Base-by-base conservation (phyloP, 1,284 basidiomycete genomes). In the Wolfiporia cocos region DNA sequence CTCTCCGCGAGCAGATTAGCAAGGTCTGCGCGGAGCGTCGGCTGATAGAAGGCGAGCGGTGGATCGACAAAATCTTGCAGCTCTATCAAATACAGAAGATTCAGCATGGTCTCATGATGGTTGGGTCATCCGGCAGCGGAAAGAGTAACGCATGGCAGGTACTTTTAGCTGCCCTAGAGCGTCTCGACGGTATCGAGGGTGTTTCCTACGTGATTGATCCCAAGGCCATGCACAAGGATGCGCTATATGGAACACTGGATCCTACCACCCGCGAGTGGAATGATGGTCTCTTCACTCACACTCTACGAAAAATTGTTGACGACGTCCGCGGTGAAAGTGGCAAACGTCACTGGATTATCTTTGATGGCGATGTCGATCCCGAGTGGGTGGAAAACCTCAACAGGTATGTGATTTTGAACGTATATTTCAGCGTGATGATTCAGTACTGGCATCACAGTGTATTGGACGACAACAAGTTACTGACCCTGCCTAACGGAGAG, bases 341-440 rank as follows among this genome's bases (percentile, higher is more conserved):
- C 22, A 98, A 97, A 70, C 75, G 95, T 18, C 96, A 99, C 62
- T 99, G 96, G 96, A 99, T 99, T 57, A 90, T 99, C 49, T 99
- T 99, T 52, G 96, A 99, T 58, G 96, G 96, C 46, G 96, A 99
- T 60, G 95, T 99, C 39, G 97, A 99, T 71, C 96, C 96, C 0
- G 96, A 99, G 66, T 99, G 96, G 97, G 96, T 99, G 5, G 97
- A 99, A 68, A 99, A 99, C 63, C 70, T 99, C 67, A 99, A 99
- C 69, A 96, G 92, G 92, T 88, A 36, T 28, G 76, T 66, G 29
- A 40, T 20, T 20, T 29, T 51, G 40, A 37, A 40, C 34, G 19
- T 3, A n/a, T 29, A 10, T 34, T 28, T 19, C 33, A 39, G 56
- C 38, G 58, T 22, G 23, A 18, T 11, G 9, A 15, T 18, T 23